These are phyloP conservation scores for Phytophthora podocarpi DNA, from an alignment of 352 stramenopile species.

Conservation along the genomic window DNA sequence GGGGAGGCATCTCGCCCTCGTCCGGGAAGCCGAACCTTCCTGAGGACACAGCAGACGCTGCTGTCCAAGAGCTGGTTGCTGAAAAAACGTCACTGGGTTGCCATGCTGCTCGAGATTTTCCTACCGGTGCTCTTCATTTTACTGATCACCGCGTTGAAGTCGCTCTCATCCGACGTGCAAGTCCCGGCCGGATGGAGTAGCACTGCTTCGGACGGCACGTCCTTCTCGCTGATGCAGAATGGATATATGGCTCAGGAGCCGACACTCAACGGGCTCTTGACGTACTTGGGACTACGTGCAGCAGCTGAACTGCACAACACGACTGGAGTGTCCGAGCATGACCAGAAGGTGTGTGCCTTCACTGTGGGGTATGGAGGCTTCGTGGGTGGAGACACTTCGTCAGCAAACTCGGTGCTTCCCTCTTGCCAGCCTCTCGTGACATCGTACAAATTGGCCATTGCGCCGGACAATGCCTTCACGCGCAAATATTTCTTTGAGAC, in stretches of 20 bases:
- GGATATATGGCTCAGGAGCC: constrained; percentile 55
- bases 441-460: constrained; percentile 61
- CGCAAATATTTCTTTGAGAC: constrained; percentile 68
- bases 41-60: constrained; percentile 42
- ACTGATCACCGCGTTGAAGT: constrained; percentile 57
- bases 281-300: constrained; percentile 44
- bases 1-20: constrained; percentile 7
- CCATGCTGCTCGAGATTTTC: constrained; percentile 59
- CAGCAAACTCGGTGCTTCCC: constrained; percentile 38
- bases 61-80: constrained; percentile 80
- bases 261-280: constrained; percentile 57
- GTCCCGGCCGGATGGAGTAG: constrained; percentile 71
- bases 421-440: constrained; percentile 38
- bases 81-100: constrained; percentile 66
- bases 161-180: constrained; percentile 51
- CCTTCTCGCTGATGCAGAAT: constrained; percentile 36
- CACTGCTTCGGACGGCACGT: constrained; percentile 24
- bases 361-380: constrained; percentile 37
- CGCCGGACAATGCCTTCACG: constrained; percentile 60
- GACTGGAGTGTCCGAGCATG: constrained; percentile 5
- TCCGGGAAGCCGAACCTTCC: constrained; percentile 8
- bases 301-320: constrained; percentile 39
- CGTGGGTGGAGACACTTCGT: constrained; percentile 44
- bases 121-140: constrained; percentile 76
- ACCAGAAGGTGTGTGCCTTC: constrained; percentile 25